These are phyloP conservation scores for Nitzschia sp. DNA, from an alignment of 108 stramenopile species.

Conservation along the genomic window DNA sequence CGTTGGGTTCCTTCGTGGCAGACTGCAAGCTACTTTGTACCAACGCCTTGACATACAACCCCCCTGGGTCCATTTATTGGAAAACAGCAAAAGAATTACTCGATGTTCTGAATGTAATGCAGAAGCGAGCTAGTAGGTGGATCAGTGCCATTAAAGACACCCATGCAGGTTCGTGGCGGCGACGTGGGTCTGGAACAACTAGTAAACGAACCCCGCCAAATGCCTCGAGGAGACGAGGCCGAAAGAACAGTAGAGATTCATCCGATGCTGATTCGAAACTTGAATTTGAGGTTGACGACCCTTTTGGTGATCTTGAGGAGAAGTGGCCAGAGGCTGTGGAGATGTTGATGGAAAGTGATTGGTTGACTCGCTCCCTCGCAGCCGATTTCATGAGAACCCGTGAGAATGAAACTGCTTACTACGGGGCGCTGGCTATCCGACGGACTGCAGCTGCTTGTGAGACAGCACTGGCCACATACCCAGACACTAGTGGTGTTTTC, in stretches of 20 bases:
- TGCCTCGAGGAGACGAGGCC: conserved; percentile 4
- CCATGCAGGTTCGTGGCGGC: conserved; percentile 46
- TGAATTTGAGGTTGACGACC: conserved; percentile 33
- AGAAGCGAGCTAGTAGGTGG: conserved; percentile 69
- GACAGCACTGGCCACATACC: conserved; percentile 51
- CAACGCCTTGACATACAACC: conserved; percentile 74
- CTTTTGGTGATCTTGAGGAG: conserved; percentile 58
- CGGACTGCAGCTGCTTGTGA: conserved; percentile 67
- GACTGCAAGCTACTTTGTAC: conserved; percentile 67
- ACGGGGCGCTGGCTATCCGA: conserved; percentile 69
- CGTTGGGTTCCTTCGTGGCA: conserved; percentile 66
- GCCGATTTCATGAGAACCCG: conserved; percentile 74
- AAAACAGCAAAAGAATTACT: conserved; percentile 70
- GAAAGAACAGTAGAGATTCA: conserved; percentile 14
- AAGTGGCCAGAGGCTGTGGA: conserved; percentile 80
- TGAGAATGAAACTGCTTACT: conserved; percentile 86
- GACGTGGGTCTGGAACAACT: background rate
- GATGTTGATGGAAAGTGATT: conserved; percentile 59
- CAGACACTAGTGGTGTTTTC: conserved; percentile 41
- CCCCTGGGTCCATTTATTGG: conserved; percentile 73
- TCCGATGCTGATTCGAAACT: background rate
- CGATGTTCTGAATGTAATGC: conserved; percentile 59
- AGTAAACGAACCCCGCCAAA: background rate
- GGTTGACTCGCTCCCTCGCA: conserved; percentile 48
- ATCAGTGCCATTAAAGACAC: conserved; percentile 64